phyloP scores from a whole-genome alignment of 495 filamentous ascomycete species.

The Penicilliopsis zonata region DNA sequence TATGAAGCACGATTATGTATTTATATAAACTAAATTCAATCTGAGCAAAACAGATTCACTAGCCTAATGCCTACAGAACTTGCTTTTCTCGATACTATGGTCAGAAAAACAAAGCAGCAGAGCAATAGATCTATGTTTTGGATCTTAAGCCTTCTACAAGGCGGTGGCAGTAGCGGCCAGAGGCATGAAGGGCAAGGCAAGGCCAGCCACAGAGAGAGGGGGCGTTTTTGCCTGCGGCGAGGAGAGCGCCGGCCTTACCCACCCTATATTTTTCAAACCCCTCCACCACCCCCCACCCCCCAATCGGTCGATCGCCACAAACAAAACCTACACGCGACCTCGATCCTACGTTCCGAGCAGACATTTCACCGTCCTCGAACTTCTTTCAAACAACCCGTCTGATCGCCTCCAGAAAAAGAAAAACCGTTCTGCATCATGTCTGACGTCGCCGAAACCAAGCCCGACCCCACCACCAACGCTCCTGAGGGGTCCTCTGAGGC shows the following conservation, averaged over 20 bases:
- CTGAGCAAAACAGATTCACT: no score
- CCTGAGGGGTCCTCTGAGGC: constrained; percentile 24
- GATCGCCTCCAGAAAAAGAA: neutral
- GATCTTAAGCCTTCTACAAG: neutral
- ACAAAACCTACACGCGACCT: constrained; percentile 4
- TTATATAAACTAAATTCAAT: no score
- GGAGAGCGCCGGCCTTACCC: constrained; percentile 12
- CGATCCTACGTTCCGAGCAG: neutral
- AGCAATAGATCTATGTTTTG: no score
- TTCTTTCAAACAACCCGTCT: neutral
- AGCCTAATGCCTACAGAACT: no score
- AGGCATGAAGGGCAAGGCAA: no score
- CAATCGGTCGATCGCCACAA: no score
- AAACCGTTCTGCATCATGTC: constrained; percentile 25
- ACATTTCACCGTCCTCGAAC: neutral
- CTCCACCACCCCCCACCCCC: constrained; percentile 10
- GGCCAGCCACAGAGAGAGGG: no score
- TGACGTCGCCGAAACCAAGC: constrained; percentile 35
- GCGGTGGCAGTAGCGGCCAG: constrained; percentile 11
- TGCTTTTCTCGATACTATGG: no score
- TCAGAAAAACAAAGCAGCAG: no score
- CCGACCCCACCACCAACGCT: constrained; percentile 35
- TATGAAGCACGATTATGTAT: no score
- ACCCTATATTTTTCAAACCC: constrained; percentile 14
- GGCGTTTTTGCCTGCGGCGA: constrained; percentile 2